Base-by-base conservation (phyloP, 1,284 basidiomycete species). In the Lignosus rhinocerotis region DNA sequence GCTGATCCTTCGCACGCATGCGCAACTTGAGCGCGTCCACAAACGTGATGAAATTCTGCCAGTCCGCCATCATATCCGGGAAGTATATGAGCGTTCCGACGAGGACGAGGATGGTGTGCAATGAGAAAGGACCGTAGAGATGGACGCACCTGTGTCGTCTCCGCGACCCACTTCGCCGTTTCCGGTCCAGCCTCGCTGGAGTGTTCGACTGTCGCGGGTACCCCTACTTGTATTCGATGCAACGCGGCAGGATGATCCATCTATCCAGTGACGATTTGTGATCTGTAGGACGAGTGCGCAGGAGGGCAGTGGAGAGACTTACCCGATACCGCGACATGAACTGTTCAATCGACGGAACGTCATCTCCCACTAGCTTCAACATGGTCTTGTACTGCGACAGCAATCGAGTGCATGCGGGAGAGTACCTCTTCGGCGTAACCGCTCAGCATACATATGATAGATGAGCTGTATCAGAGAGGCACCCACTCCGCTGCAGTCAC, bases 361-460 rank as follows among this genome's bases (percentile, higher is more conserved):
- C 90, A 58, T 94, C 89, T 21, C 87, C 88, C 12, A 99, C 90
- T 39, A 98, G 84, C 75, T 96, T 98, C 66, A 96, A 80, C 84
- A 97, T 91, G 2, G 94, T 97, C 84, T 98, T 98, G 80, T 96
- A 98, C 75, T 98, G 96, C 14, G 92, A 93, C 9, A 99, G 76
- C 17, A 99, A 77, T 46, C 93, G 83, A 16, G 93, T 94, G 72
- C 96, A 99, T 63, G 94, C 94, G 58, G 94, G 95, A 58, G 94
- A 95, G 75, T 99, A 99, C 80, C 94, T 96, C 82, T 81, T 82
- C 66, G 72, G 63, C 65, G 72, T 50, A 47, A 66, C 56, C 69
- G 68, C 62, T 58, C 47, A 60, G 62, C 57, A 48, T 48, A 38
- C 12, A 10, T 25, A n/a, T 0, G 31, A 32, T 32, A 25, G 10